Evolutionary conservation across 805 yeast genomes (phyloP).

Genomic region (Teunomyces lycoperdinae): DNA sequence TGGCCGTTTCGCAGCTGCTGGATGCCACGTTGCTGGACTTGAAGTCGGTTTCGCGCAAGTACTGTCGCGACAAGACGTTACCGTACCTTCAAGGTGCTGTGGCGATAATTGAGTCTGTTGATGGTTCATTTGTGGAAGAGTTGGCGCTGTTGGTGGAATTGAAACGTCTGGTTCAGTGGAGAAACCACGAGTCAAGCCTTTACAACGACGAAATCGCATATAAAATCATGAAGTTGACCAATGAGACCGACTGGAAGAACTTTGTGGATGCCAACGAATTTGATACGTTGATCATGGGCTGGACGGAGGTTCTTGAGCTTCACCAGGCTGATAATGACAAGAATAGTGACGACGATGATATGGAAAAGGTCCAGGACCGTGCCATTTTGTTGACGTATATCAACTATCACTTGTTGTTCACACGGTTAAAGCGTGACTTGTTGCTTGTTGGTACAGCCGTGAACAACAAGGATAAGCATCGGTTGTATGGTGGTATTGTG

Average conservation of each 20-base stretch:
- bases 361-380: conserved; percentile 61
- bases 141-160: conserved; percentile 24
- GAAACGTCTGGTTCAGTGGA: conserved; percentile 44
- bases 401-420: conserved; percentile 61
- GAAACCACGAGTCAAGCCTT: conserved; percentile 55
- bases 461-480: conserved; percentile 40
- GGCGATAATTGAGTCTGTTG: conserved; percentile 35
- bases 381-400: conserved; percentile 76
- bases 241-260: conserved; percentile 12
- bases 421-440: conserved; percentile 72
- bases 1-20: conserved; percentile 47
- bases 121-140: conserved; percentile 36
- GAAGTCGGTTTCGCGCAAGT: conserved; percentile 10
- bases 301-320: conserved; percentile 67
- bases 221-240: conserved; percentile 41
- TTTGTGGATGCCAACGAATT: conserved; percentile 44
- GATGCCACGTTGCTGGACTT: conserved; percentile 5
- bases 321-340: conserved; percentile 57
- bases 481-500: conserved; percentile 50
- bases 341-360: conserved; percentile 46
- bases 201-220: conserved; percentile 72
- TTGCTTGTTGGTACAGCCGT: conserved; percentile 38
- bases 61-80: conserved; percentile 23
- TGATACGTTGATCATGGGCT: conserved; percentile 56
- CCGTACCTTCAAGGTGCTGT: conserved; percentile 39